Base-by-base conservation (phyloP, 192 early-diverging fungal species). In the Entrophospora sp. region DNA sequence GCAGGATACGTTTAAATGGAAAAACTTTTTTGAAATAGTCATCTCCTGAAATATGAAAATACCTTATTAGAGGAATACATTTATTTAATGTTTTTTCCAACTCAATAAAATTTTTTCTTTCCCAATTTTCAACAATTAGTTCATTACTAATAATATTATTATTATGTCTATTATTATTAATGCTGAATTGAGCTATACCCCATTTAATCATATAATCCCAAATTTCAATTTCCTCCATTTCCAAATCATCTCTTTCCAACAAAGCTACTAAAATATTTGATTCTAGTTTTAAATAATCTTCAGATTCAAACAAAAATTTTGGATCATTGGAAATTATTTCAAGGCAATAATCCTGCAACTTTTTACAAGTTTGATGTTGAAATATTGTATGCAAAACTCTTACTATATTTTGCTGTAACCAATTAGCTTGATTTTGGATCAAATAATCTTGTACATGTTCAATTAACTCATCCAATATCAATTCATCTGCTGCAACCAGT, bases 401-500 rank as follows among this genome's bases (percentile, higher is more conserved):
- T 1, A 48, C 30, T 9, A 34, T 13, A 48, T 63, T 48, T 48
- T 48, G 9, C 7, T n/a, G 38, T 35, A 46, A 20, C 61, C 61
- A 63, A 6, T 10, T 13, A 6, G 43, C n/a, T 20, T 48, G 16
- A 9, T 63, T 34, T 31, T 36, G 31, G 6, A 63, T 43, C 13
- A 63, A 28, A 34, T 63, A 45, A n/a, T 48, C 18, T 34, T 46
- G 61, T 18, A 64, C 37, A 37, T 66, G n/a, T 14, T 0, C 5
- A 9, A 49, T 49, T 12, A 65, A 55, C 20, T 55, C 52, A 18
- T 52, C 63, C 8, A 65, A 34, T 40, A 44, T 9, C 28, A 66
- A 42, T 55, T 66, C 64, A 66, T 66, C 51, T 27, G 51, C 51
- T 20, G 64, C 48, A 7, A 55, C 36, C 5, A 65, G 14, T 10